phyloP scores from a whole-genome alignment of 1,284 basidiomycete genomes.

The Apiotrichum mycotoxinovorans region DNA sequence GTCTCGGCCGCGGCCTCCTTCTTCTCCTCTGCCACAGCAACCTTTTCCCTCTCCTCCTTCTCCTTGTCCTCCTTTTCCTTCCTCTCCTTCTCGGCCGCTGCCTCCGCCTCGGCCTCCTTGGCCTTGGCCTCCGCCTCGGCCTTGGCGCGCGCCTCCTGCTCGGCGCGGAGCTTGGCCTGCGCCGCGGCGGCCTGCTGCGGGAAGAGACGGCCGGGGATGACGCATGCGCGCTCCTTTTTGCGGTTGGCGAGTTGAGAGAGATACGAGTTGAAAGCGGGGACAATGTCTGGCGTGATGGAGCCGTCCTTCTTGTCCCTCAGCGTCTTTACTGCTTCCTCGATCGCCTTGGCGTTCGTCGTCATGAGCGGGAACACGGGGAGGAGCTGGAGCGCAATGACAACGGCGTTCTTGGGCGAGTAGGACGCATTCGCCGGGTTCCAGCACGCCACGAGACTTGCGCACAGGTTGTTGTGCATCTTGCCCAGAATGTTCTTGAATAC shows the following conservation, averaged over 20 bases:
- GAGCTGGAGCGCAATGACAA: constrained; percentile 83
- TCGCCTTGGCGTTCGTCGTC: constrained; percentile 53
- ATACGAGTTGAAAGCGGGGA: constrained; percentile 33
- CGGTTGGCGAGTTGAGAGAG: constrained; percentile 30
- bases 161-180: not conserved
- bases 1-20: constrained; percentile 5
- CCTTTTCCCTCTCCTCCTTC: not conserved
- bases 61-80: constrained; percentile 4
- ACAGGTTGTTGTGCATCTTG: constrained; percentile 77
- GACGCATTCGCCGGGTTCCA: constrained; percentile 55
- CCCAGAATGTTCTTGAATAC: constrained; percentile 67
- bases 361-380: constrained; percentile 79
- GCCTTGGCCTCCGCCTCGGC: constrained; percentile 1
- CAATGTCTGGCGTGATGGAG: constrained; percentile 34
- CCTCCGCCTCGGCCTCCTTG: not conserved
- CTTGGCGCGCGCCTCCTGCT: constrained; percentile 5
- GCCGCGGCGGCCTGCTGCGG: constrained; percentile 6
- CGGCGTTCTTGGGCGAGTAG: constrained; percentile 82
- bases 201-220: constrained; percentile 19
- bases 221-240: constrained; percentile 27
- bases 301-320: constrained; percentile 62
- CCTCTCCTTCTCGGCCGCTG: not conserved
- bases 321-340: constrained; percentile 65
- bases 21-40: not conserved
- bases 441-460: constrained; percentile 15